Conservation (phyloP, 176 grass and related monocot genomes). For the Avena eriantha region DNA sequence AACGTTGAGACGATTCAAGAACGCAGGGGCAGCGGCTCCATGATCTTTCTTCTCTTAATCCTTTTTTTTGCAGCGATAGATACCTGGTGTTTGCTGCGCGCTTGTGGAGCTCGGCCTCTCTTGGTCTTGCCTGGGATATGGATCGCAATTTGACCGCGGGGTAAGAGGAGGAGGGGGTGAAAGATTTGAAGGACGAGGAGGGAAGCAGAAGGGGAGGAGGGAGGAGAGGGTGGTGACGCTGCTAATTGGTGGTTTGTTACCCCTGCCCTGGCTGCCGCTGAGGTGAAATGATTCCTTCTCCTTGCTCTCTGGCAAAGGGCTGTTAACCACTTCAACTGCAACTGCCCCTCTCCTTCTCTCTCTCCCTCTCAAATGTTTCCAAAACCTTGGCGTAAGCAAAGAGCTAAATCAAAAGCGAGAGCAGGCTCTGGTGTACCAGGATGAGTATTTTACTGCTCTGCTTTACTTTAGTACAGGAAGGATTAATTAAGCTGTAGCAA, state of each 20-base stretch:
- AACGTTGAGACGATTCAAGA: constrained; percentile 30
- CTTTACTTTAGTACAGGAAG: constrained; percentile 62
- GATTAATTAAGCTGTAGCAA: constrained; percentile 56
- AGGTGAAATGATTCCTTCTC: constrained; percentile 67
- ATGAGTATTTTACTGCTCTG: constrained; percentile 55
- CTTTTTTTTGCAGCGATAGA: neutral
- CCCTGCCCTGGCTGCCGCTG: constrained; percentile 38
- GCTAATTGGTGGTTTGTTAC: constrained; percentile 56
- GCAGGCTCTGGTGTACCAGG: constrained; percentile 26
- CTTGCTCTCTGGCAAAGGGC: constrained; percentile 53
- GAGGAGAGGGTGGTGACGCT: neutral
- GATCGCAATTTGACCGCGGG: constrained; percentile 53
- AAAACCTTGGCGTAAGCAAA: constrained; percentile 61
- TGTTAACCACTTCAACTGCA: constrained; percentile 64
- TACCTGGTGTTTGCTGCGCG: constrained; percentile 40
- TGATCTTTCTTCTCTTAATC: neutral
- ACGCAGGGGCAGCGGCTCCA: neutral
- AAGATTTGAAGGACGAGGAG: constrained; percentile 51
- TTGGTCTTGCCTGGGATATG: constrained; percentile 9
- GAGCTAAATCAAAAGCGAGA: constrained; percentile 53
- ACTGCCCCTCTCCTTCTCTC: constrained; percentile 15
- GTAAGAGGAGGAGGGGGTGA: constrained; percentile 38
- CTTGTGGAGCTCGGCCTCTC: constrained; percentile 19
- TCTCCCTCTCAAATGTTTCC: constrained; percentile 31
- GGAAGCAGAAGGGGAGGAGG: constrained; percentile 45